Conservation (phyloP, 768 basidiomycete species). For the Inosperma sp. region DNA sequence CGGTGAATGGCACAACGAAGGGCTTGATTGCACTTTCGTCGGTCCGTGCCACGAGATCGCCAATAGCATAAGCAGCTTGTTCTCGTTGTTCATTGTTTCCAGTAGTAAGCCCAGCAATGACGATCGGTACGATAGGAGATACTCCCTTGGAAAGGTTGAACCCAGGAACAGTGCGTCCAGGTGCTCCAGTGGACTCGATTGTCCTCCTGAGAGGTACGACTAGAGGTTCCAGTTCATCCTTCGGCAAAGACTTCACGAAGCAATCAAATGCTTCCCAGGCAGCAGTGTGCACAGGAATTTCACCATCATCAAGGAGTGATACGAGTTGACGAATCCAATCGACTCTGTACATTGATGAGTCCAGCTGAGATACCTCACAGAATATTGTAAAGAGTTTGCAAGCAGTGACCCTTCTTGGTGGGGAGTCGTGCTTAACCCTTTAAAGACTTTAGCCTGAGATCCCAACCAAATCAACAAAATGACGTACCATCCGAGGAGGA, state of each 20-base stretch:
- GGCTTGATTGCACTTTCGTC: conserved; percentile 83
- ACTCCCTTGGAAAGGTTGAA: conserved; percentile 84
- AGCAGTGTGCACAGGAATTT: conserved; percentile 70
- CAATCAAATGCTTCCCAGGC: conserved; percentile 81
- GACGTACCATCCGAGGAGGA: conserved; percentile 81
- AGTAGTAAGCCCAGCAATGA: conserved; percentile 88
- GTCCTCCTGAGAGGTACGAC: conserved; percentile 86
- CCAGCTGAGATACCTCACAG: conserved; percentile 78
- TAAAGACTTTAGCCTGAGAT: background rate
- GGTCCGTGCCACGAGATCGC: conserved; percentile 90
- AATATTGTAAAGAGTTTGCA: conserved; percentile 76
- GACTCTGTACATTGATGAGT: conserved; percentile 78
- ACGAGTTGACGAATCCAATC: conserved; percentile 95
- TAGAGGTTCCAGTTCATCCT: conserved; percentile 88
- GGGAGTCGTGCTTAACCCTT: conserved; percentile 78
- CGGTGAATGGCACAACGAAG: conserved; percentile 92
- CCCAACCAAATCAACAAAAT: background rate
- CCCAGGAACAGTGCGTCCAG: conserved; percentile 75
- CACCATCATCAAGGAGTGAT: conserved; percentile 72
- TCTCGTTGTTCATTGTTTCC: conserved; percentile 95
- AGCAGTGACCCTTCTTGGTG: conserved; percentile 69
- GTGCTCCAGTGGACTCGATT: conserved; percentile 79
- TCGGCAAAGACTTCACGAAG: conserved; percentile 86
- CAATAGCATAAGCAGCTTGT: conserved; percentile 92
- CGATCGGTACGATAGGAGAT: conserved; percentile 76